These are phyloP conservation scores for Coemansia sp. DNA, from an alignment of 192 early-diverging fungal genomes.

Conservation along the genomic window DNA sequence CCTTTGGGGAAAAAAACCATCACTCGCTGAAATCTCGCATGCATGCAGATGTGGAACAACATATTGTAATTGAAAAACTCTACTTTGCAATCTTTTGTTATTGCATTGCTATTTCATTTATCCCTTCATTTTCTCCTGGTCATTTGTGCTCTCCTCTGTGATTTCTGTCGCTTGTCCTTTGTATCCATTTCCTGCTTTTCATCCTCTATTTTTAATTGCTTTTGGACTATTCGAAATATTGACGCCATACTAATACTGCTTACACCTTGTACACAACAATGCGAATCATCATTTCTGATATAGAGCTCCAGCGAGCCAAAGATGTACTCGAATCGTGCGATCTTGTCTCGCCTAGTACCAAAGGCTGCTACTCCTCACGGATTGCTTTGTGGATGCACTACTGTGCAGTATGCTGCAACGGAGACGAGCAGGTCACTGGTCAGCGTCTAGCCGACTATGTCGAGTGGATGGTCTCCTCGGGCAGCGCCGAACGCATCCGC, in stretches of 20 bases:
- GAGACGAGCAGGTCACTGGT: slow-evolving; percentile 35
- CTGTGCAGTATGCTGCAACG: slow-evolving; percentile 28
- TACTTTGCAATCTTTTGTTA: background rate
- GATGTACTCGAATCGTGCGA: slow-evolving; percentile 45
- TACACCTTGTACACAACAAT: slow-evolving; percentile 4
- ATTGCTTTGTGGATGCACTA: slow-evolving; percentile 55
- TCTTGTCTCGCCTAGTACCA: slow-evolving; percentile 46
- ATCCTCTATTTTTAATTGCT: background rate
- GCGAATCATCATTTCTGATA: slow-evolving; percentile 8
- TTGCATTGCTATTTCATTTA: slow-evolving; percentile 2
- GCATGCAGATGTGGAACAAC: slow-evolving; percentile 1
- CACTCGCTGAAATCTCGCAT: background rate
- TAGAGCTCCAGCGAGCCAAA: slow-evolving; percentile 49
- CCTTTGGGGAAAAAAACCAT: background rate
- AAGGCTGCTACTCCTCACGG: slow-evolving; percentile 54
- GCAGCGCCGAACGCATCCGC: slow-evolving; percentile 51
- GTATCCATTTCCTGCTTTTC: background rate
- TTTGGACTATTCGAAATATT: background rate
- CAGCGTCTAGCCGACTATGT: slow-evolving; percentile 43
- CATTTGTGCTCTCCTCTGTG: background rate
- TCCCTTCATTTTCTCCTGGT: background rate
- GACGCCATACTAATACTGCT: background rate
- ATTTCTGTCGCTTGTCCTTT: background rate
- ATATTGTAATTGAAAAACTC: background rate
- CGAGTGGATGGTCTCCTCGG: slow-evolving; percentile 54